Percentiles rank a stretch among this genome's conserved stretches.
Evolutionary conservation across 495 filamentous ascomycete species (phyloP).

Genomic region (Aspergillus diversus): DNA sequence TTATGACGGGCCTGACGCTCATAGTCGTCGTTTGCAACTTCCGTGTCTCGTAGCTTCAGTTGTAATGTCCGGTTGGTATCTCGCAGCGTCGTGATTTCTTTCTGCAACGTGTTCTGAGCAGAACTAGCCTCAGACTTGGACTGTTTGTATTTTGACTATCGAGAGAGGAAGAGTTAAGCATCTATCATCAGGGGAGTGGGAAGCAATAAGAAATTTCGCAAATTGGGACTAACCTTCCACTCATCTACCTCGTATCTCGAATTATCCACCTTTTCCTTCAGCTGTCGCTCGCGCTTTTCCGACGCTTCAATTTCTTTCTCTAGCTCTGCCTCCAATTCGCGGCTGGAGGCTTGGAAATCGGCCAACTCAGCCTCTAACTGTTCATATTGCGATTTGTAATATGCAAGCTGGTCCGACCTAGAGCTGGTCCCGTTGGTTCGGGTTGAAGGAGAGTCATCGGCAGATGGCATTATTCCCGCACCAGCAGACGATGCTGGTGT

Average conservation of each 20-base stretch:
- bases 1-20: slow-evolving; percentile 94
- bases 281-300: slow-evolving; percentile 83
- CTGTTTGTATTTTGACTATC: slow-evolving; percentile 92
- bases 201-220: neutral
- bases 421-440: slow-evolving; percentile 60
- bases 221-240: slow-evolving; percentile 77
- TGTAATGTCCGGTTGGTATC: slow-evolving; percentile 81
- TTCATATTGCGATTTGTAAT: slow-evolving; percentile 96
- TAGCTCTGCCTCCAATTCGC: slow-evolving; percentile 90
- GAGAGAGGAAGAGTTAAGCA: slow-evolving; percentile 10
- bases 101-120: slow-evolving; percentile 86
- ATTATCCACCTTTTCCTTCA: slow-evolving; percentile 84
- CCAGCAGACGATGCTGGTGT: slow-evolving; percentile 38
- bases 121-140: slow-evolving; percentile 81
- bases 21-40: slow-evolving; percentile 97
- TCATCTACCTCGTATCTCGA: slow-evolving; percentile 90
- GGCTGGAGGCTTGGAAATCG: slow-evolving; percentile 92
- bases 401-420: slow-evolving; percentile 74
- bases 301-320: slow-evolving; percentile 96
- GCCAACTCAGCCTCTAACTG: slow-evolving; percentile 87
- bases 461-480: slow-evolving; percentile 51
- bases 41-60: slow-evolving; percentile 86
- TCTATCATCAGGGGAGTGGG: slow-evolving; percentile 7
- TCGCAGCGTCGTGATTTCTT: slow-evolving; percentile 90
- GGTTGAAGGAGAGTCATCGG: slow-evolving; percentile 68